A percentile compares a stretch with the other conserved stretches of the same genome.
phyloP scores from a whole-genome alignment of 305 asterid species.

The Ilex paraguariensis region DNA sequence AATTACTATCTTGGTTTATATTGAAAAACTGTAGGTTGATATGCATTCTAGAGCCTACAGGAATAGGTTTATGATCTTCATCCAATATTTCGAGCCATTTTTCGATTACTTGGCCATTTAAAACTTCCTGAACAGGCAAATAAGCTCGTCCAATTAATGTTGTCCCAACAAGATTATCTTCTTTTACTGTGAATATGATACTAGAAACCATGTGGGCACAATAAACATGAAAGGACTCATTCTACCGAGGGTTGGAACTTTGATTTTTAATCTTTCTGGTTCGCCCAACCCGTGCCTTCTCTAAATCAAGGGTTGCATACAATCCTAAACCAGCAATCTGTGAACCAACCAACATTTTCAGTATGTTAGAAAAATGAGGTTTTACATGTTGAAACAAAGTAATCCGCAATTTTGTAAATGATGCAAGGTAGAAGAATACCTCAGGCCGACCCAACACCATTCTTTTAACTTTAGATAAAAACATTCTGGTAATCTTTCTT shows the following conservation, averaged over 20 bases:
- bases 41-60: conserved; percentile 55
- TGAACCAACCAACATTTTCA: neutral
- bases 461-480: conserved; percentile 50
- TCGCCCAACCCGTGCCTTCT: conserved; percentile 66
- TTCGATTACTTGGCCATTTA: too few species aligned
- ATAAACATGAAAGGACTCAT: conserved; percentile 51
- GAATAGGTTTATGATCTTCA: too few species aligned
- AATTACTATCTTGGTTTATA: conserved; percentile 42
- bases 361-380: neutral
- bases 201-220: conserved; percentile 62
- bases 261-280: conserved; percentile 45
- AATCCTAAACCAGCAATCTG: conserved; percentile 50
- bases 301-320: conserved; percentile 77
- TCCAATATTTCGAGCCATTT: too few species aligned
- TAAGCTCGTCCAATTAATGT: too few species aligned
- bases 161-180: conserved; percentile 57
- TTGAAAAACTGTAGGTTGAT: conserved; percentile 45
- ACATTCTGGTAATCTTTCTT: conserved; percentile 32
- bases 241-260: conserved; percentile 65
- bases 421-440: conserved; percentile 24
- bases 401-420: neutral
- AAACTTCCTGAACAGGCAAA: too few species aligned
- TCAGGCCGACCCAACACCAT: conserved; percentile 54
- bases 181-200: conserved; percentile 66
- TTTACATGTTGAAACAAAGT: neutral